Percentiles rank a stretch among this genome's conserved stretches.
Conservation (phyloP, 768 basidiomycete genomes). For the Tremella fuciformis region DNA sequence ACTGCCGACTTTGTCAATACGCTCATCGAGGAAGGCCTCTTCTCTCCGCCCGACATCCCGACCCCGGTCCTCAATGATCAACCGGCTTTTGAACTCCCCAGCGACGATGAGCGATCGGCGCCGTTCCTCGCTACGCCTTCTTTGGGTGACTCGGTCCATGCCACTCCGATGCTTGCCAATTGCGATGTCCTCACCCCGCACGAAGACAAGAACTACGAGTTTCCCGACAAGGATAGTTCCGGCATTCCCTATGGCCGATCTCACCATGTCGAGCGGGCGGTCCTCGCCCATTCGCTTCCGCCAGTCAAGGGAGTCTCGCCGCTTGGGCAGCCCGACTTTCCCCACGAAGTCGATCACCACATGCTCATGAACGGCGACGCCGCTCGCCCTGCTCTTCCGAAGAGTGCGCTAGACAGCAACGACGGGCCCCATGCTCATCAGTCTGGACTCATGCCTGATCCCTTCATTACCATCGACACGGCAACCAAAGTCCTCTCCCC, state of each 20-base stretch:
- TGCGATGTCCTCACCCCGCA: neutral
- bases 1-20: conserved; percentile 49
- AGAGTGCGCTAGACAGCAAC: neutral
- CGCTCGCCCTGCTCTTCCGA: conserved; percentile 32
- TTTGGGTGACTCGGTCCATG: conserved; percentile 35
- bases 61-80: conserved; percentile 41
- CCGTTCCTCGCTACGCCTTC: conserved; percentile 44
- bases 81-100: conserved; percentile 23
- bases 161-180: conserved; percentile 27
- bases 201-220: conserved; percentile 2
- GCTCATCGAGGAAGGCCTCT: conserved; percentile 49
- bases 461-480: conserved; percentile 49
- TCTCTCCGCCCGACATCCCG: conserved; percentile 44
- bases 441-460: conserved; percentile 46
- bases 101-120: conserved; percentile 13
- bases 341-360: conserved; percentile 25
- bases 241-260: conserved; percentile 47
- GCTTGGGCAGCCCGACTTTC: conserved; percentile 36
- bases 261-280: conserved; percentile 45
- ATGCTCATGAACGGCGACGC: conserved; percentile 44
- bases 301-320: conserved; percentile 15
- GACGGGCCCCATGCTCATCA: conserved; percentile 36
- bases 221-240: conserved; percentile 30
- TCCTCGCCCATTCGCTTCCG: conserved; percentile 34
- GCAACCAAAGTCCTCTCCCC: conserved; percentile 35